Base-by-base conservation (phyloP, 768 basidiomycete species). In the Tulasnella sp. region DNA sequence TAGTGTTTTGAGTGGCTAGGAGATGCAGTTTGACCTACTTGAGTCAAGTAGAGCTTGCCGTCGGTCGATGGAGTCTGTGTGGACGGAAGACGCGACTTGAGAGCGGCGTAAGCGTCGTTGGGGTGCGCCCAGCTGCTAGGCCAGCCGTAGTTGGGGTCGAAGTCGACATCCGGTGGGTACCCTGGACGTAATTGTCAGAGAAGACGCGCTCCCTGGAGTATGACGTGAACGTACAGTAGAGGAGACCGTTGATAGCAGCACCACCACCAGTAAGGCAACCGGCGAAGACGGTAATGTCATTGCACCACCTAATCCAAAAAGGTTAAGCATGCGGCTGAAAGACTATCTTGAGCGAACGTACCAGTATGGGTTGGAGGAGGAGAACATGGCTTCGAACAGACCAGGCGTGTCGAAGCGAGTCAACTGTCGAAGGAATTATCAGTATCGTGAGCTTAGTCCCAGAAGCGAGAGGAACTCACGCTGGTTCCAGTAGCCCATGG, bases 371-470 rank as follows among this genome's bases (percentile, higher is more conserved):
- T 86, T 83, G 44, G 80, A 77, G 71, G 87, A 86, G 16, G 83
- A 81, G 80, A 89, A 89, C 85, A 88, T 85, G 47, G 86, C 84
- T 79, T 89, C 86, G 76, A 88, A 89, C 62, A 87, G 76, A 75
- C 88, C 87, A 26, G 88, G 87, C 69, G 87, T 80, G 75, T 89
- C 88, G 77, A 88, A 88, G 75, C 88, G 88, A 7, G 88, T 89
- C 69, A 87, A 78, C 52, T 47, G 12, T n/a, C 32, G 26, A 59
- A 3, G 44, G 44, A 22, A 9, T n/a, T 16, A 22, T 47, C 17
- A 59, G 26, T 11, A n/a, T n/a, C n/a, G n/a, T n/a, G 52, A 3
- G n/a, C 2, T 26, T 59, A 11, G 9, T 59, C 22, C 3, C 9
- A 59, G 29, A 26, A 22, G 17, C n/a, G 11, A 4, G 26, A n/a